A percentile compares a stretch with the other conserved stretches of the same genome.
These are phyloP conservation scores for Tetracladium marchalianum DNA, from an alignment of 495 filamentous ascomycete genomes.

Conservation along the genomic window DNA sequence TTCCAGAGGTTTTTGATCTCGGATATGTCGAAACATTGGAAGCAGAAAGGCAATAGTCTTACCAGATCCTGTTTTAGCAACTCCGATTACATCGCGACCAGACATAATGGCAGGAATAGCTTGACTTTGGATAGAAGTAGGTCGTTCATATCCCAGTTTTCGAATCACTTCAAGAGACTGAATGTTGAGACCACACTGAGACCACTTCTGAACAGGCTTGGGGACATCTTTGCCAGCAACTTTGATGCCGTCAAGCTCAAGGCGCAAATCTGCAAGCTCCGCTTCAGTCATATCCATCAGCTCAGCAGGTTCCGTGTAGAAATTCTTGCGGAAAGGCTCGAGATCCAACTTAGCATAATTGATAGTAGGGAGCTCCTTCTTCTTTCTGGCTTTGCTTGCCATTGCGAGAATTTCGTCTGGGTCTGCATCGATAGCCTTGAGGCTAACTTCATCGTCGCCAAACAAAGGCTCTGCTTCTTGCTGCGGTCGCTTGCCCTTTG, in stretches of 20 bases:
- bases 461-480: conserved; percentile 78
- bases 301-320: conserved; percentile 86
- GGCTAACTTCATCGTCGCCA: conserved; percentile 71
- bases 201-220: conserved; percentile 93
- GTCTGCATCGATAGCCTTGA: conserved; percentile 62
- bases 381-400: conserved; percentile 80
- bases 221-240: conserved; percentile 76
- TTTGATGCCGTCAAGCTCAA: conserved; percentile 93
- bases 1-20: conserved; percentile 78
- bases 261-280: conserved; percentile 68
- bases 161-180: conserved; percentile 85
- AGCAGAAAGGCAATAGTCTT: conserved; percentile 94
- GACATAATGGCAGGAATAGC: conserved; percentile 94
- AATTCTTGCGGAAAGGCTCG: conserved; percentile 80
- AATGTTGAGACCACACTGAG: conserved; percentile 80
- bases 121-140: conserved; percentile 91
- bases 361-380: conserved; percentile 83
- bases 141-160: conserved; percentile 72
- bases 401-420: conserved; percentile 80
- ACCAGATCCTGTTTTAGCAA: conserved; percentile 97
- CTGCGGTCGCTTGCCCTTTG: conserved; percentile 18
- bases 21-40: conserved; percentile 96
- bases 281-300: conserved; percentile 76
- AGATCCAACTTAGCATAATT: conserved; percentile 81
- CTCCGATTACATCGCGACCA: conserved; percentile 89